Base-by-base conservation (phyloP, 148 eudicot genomes). In the Rhododendron mucronatum region DNA sequence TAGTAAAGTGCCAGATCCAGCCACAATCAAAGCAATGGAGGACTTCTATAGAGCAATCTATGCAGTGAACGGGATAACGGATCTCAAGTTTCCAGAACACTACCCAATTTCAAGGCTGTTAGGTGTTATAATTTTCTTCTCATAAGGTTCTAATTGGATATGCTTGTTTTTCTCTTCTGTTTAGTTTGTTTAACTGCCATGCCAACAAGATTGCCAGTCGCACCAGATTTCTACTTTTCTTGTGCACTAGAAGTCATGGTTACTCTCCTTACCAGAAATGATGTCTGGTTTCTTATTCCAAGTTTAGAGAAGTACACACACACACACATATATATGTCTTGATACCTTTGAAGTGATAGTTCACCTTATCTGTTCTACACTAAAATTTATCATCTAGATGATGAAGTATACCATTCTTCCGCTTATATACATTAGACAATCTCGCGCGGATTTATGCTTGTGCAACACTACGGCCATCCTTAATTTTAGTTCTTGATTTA, bases 21-120 rank as follows among this genome's bases (percentile, higher is more conserved):
- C 81, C 35, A 94, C 96, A 85, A 93, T 94, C 84, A 94, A 94
- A 90, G 98, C 98, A 79, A 92, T 96, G 96, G 98, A 96, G 90
- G 98, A 94, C 53, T 96, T 93, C 89, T 96, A 96, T 86, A 89
- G 91, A 90, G 97, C 93, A 90, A 91, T 96, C 44, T 96, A 96
- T 82, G 95, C 93, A 87, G 89, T 96, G 82, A 79, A 93, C 81
- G 98, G 98, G 74, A 84, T 96, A 78, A 91, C 92, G 3, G 93
- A 94, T 83, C 82, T 96, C 90, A 94, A 94, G 88, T 94, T 96
- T 87, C 98, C 98, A 35, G 94, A 93, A 44, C 91, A 93, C 89
- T 96, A 96, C 86, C 98, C 98, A 69, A 90, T 88, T 63, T 96
- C 98, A 84, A 89, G 95, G 83, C 86, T 96, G 76, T 83, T 96